phyloP scores from a whole-genome alignment of 129 eudicot species.

The Dittrichia graveolens region DNA sequence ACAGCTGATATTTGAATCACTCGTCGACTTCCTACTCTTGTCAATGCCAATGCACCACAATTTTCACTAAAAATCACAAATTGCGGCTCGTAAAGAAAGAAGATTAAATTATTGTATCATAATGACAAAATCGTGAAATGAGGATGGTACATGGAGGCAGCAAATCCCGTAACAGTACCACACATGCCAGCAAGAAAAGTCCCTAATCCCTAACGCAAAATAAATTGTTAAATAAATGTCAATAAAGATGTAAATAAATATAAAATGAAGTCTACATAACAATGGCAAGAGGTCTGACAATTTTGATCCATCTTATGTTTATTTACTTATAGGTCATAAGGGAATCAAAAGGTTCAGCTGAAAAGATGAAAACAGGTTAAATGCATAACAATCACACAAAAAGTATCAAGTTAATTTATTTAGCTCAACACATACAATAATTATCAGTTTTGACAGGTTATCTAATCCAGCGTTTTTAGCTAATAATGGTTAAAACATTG shows the following conservation, averaged over 20 bases:
- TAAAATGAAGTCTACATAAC: neutral
- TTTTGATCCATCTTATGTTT: too few species aligned
- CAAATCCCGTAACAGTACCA: slow-evolving; percentile 59
- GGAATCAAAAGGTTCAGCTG: too few species aligned
- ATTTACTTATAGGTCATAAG: too few species aligned
- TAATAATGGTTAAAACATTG: too few species aligned
- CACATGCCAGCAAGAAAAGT: slow-evolving; percentile 56
- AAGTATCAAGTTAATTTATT: too few species aligned
- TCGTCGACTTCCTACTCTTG: slow-evolving; percentile 70
- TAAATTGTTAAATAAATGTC: neutral
- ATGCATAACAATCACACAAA: too few species aligned
- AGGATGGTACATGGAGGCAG: slow-evolving; percentile 57
- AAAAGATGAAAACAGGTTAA: too few species aligned
- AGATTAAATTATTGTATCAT: neutral
- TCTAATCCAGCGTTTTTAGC: too few species aligned
- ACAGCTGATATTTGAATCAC: slow-evolving; percentile 65
- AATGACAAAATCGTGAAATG: neutral
- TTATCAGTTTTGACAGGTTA: too few species aligned
- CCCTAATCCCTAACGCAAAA: slow-evolving; percentile 56
- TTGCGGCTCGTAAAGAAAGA: neutral
- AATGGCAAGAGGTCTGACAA: too few species aligned
- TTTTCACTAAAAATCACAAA: slow-evolving; percentile 52
- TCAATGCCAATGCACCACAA: slow-evolving; percentile 69
- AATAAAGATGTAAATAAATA: neutral
- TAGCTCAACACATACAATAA: too few species aligned